Base-by-base conservation (phyloP, 371 early-diverging fungal species). In the Paraphysoderma sedebokerense region DNA sequence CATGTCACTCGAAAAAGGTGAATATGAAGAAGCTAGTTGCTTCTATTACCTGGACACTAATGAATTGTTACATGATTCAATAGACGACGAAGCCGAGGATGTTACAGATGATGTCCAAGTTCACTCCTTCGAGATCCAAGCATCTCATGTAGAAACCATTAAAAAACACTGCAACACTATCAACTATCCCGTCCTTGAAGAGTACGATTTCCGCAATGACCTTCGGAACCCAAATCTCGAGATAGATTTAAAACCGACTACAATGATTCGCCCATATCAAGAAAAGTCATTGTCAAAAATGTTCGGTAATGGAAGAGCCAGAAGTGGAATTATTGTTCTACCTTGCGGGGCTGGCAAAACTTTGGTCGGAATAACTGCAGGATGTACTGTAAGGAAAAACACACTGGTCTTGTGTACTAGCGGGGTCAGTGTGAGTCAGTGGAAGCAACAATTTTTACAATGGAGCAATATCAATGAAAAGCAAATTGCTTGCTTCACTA, bases 321-420 rank as follows among this genome's bases (percentile, higher is more conserved):
- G 99, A 38, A 89, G 90, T 20, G 99, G 99, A n/a, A 97, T 99
- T 54, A 98, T 98, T 61, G 99, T 99, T 48, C 66, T 99, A 48
- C 99, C 99, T 0, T 98, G 98, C 60, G 99, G 99, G 38, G 92
- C 96, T 13, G 99, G 99, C 38, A 99, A 99, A 64, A 99, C 99
- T 2, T 71, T 99, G 32, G 99, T 99, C 0, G 99, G 99, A 5
- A 96, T 99, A 44, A 98, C 99, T 7, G 99, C 99, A 0, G 91
- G 98, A 0, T 95, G 92, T 60, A 98, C 99, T 0, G 85, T 99
- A 55, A 93, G 92, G 62, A 96, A 96, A 65, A 86, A 87, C 51
- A 78, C 80, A 11, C 65, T 99, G n/a, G 91, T 98, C 8, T 65
- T 99, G 26, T 99, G 99, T 61, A 98, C 98, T 3, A 92, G 92